Evolutionary conservation across 2,329 filamentous ascomycete genomes (phyloP).

Genomic region (Nemania sp.): DNA sequence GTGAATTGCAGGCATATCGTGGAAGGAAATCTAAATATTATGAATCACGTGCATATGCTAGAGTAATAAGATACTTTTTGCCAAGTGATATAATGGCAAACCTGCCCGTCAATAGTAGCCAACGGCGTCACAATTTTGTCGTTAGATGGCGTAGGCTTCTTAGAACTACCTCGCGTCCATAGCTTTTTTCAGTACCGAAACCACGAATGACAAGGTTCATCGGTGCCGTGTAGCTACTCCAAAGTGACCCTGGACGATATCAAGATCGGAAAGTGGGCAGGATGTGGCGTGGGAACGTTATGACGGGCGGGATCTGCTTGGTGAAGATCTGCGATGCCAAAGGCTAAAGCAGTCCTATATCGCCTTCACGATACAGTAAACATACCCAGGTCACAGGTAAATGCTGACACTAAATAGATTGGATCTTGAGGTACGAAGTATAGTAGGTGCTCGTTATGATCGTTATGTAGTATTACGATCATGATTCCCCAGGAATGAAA

Average conservation of each 20-base stretch:
- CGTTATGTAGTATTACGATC: too few relatives aligned
- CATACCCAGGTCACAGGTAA: not conserved
- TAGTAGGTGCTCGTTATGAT: too few relatives aligned
- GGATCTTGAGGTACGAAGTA: too few relatives aligned
- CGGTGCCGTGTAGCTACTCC: conserved; percentile 8
- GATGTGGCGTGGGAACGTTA: conserved; percentile 15
- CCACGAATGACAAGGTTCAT: not conserved
- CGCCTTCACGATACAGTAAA: not conserved
- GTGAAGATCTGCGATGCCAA: conserved; percentile 15
- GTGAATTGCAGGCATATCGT: conserved; percentile 3
- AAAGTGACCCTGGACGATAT: conserved; percentile 4
- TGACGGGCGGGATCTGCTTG: conserved; percentile 18
- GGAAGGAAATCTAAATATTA: not conserved
- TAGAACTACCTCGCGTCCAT: not conserved
- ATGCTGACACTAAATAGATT: too few relatives aligned
- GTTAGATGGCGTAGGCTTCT: not conserved
- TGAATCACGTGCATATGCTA: not conserved
- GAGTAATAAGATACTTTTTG: not conserved
- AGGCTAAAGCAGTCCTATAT: not conserved
- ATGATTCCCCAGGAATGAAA: too few relatives aligned
- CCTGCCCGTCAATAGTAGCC: not conserved
- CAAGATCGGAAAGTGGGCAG: conserved; percentile 21
- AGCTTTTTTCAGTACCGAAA: not conserved
- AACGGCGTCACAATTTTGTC: not conserved
- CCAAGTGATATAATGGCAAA: not conserved